Percentiles rank a stretch among this genome's conserved stretches.
phyloP scores from a whole-genome alignment of 192 early-diverging fungal species.

The Rhizophagus sp. region DNA sequence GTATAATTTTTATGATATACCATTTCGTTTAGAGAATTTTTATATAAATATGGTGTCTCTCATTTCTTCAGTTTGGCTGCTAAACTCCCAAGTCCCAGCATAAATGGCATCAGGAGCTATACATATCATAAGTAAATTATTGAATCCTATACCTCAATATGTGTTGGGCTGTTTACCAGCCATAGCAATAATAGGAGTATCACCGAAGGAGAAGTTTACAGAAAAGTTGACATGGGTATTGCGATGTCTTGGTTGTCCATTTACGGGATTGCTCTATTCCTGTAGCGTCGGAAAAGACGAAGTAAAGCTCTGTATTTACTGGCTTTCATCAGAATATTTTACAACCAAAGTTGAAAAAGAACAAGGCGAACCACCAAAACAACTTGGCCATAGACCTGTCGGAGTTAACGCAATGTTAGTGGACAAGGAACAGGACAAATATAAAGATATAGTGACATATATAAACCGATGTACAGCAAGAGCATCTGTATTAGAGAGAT shows the following conservation, averaged over 20 bases:
- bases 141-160: conserved; percentile 13
- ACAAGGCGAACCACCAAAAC: too few species aligned
- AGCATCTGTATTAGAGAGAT: background rate
- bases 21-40: too few species aligned
- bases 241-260: conserved; percentile 2
- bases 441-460: too few species aligned
- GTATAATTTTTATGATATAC: too few species aligned
- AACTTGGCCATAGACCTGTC: background rate
- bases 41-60: too few species aligned
- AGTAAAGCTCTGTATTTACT: background rate
- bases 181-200: background rate
- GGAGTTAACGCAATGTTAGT: background rate
- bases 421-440: too few species aligned
- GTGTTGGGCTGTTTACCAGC: conserved; percentile 3
- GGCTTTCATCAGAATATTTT: background rate
- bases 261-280: background rate
- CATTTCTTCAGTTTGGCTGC: too few species aligned
- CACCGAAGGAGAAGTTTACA: background rate
- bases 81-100: too few species aligned
- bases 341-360: too few species aligned
- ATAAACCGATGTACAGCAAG: background rate
- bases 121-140: background rate
- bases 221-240: background rate
- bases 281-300: background rate
- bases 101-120: too few species aligned